A percentile compares a stretch with the other conserved stretches of the same genome.
Evolutionary conservation across 805 yeast genomes (phyloP).

Genomic region (Candida parachauliodes): DNA sequence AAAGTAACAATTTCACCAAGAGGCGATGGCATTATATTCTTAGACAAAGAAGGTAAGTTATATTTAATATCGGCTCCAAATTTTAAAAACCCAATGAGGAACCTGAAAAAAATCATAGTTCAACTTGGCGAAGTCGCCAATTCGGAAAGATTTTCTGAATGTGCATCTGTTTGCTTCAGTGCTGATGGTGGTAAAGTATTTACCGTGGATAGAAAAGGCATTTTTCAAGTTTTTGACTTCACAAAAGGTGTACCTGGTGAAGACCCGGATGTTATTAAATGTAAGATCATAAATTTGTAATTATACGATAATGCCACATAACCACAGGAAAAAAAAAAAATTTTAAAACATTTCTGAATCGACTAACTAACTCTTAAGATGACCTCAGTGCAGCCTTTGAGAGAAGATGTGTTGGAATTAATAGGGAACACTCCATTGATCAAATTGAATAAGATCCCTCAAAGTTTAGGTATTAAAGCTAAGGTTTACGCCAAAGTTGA

Average conservation of each 20-base stretch:
- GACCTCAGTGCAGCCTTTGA: slow-evolving; percentile 31
- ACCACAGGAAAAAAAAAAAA: slow-evolving; percentile 1
- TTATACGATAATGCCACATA: slow-evolving; percentile 5
- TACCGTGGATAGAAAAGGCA: slow-evolving; percentile 78
- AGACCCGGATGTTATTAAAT: slow-evolving; percentile 61
- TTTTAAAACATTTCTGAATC: too few relatives aligned
- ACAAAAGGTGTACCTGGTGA: slow-evolving; percentile 78
- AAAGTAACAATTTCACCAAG: slow-evolving; percentile 74
- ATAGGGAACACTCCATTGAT: slow-evolving; percentile 86
- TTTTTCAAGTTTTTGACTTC: slow-evolving; percentile 76
- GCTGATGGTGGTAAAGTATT: slow-evolving; percentile 77
- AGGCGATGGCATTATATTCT: slow-evolving; percentile 78
- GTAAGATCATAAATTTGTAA: slow-evolving; percentile 48
- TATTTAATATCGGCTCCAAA: slow-evolving; percentile 64
- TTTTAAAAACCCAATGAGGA: slow-evolving; percentile 18
- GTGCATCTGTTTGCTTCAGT: slow-evolving; percentile 77
- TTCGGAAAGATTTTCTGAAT: slow-evolving; percentile 66
- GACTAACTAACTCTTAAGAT: too few relatives aligned
- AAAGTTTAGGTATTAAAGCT: slow-evolving; percentile 71
- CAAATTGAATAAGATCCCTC: slow-evolving; percentile 70
- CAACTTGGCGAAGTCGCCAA: slow-evolving; percentile 75
- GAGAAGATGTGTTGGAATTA: slow-evolving; percentile 60
- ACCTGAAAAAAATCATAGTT: slow-evolving; percentile 47
- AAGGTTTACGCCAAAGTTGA: slow-evolving; percentile 71
- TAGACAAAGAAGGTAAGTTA: slow-evolving; percentile 75